phyloP scores from a whole-genome alignment of 2,329 filamentous ascomycete species.

The Allantophomopsis lycopodina region DNA sequence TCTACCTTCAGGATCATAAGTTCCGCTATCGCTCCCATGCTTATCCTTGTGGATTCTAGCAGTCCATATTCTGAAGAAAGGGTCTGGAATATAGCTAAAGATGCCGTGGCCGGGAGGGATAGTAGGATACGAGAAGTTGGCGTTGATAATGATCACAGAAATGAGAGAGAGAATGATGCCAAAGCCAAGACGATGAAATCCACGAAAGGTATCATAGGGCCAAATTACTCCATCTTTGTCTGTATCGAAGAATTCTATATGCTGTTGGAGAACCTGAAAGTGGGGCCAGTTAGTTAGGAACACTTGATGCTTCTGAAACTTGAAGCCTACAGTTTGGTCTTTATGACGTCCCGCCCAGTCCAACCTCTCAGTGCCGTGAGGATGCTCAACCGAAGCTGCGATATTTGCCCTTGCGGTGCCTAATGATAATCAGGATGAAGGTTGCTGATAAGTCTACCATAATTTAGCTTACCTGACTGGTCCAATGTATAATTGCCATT shows the following conservation, averaged over 20 bases:
- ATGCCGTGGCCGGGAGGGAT: slow-evolving; percentile 5
- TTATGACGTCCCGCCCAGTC: slow-evolving; percentile 22
- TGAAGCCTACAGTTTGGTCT: slow-evolving; percentile 16
- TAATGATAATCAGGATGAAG: slow-evolving; percentile 6
- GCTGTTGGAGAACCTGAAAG: slow-evolving; percentile 32
- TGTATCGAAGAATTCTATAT: slow-evolving; percentile 35
- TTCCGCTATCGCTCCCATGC: slow-evolving; percentile 30
- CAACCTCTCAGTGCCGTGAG: slow-evolving; percentile 25
- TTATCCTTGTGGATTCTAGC: slow-evolving; percentile 20
- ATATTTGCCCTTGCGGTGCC: slow-evolving; percentile 26
- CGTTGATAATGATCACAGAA: slow-evolving; percentile 31
- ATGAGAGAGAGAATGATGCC: slow-evolving; percentile 26
- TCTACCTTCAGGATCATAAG: slow-evolving; percentile 32
- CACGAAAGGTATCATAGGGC: slow-evolving; percentile 33
- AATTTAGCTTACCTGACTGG: slow-evolving; percentile 5
- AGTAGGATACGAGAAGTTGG: slow-evolving; percentile 34
- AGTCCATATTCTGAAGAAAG: slow-evolving; percentile 22
- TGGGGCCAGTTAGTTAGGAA: too few relatives aligned
- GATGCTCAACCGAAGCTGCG: slow-evolving; percentile 23
- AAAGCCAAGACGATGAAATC: slow-evolving; percentile 31
- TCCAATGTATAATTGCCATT: slow-evolving; percentile 1
- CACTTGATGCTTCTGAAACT: too few relatives aligned
- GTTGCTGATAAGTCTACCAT: neutral
- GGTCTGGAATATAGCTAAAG: slow-evolving; percentile 22
- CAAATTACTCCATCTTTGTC: slow-evolving; percentile 38